These are phyloP conservation scores for Yamadazyma sp. DNA, from an alignment of 805 yeast genomes.

Conservation along the genomic window DNA sequence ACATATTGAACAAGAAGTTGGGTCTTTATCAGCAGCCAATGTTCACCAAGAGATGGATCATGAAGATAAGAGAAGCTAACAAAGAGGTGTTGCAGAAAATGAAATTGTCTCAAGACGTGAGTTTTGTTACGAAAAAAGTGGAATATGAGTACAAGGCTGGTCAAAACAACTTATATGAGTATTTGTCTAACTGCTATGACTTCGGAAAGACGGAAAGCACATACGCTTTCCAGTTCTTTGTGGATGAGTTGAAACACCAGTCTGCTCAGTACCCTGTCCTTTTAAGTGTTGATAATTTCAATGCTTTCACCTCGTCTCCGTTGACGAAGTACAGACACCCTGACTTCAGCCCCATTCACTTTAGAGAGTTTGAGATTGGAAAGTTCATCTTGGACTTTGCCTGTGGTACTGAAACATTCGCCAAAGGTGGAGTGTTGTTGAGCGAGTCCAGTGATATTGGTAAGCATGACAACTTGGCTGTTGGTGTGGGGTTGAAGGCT, in stretches of 20 bases:
- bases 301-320: slow-evolving; percentile 56
- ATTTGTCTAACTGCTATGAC: slow-evolving; percentile 39
- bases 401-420: slow-evolving; percentile 52
- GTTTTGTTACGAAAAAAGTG: slow-evolving; percentile 32
- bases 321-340: slow-evolving; percentile 60
- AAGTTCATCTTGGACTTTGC: slow-evolving; percentile 53
- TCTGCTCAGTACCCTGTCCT: slow-evolving; percentile 58
- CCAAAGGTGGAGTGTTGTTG: slow-evolving; percentile 62
- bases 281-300: slow-evolving; percentile 73
- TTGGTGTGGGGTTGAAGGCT: slow-evolving; percentile 52
- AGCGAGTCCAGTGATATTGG: slow-evolving; percentile 60
- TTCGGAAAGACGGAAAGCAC: slow-evolving; percentile 41
- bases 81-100: slow-evolving; percentile 32
- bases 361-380: slow-evolving; percentile 64
- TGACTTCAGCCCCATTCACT: slow-evolving; percentile 54
- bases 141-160: slow-evolving; percentile 33
- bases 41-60: slow-evolving; percentile 61
- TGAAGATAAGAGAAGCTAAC: slow-evolving; percentile 42
- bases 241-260: slow-evolving; percentile 50
- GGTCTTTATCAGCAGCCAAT: slow-evolving; percentile 72
- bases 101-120: slow-evolving; percentile 34
- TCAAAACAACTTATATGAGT: slow-evolving; percentile 43
- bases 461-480: slow-evolving; percentile 52
- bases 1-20: slow-evolving; percentile 50
- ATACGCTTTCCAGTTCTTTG: slow-evolving; percentile 50